These are phyloP conservation scores for Kodamaea suecica DNA, from an alignment of 1,139 yeast species.

Conservation along the genomic window DNA sequence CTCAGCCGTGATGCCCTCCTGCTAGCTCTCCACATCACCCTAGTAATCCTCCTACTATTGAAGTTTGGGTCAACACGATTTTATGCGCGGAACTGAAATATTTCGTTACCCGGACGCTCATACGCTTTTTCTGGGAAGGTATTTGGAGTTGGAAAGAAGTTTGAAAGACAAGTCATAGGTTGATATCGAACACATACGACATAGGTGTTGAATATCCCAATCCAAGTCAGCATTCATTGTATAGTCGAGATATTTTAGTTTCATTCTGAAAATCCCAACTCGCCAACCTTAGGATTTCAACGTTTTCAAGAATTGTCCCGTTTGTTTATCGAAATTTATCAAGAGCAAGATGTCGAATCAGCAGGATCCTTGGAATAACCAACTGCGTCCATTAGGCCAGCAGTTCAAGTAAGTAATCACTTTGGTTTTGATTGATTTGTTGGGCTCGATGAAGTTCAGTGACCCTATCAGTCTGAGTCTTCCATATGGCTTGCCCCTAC, in stretches of 20 bases:
- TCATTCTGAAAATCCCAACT: not conserved
- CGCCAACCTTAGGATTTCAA: not conserved
- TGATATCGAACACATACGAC: too few species aligned
- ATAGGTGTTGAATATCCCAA: too few species aligned
- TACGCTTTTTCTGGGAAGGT: too few species aligned
- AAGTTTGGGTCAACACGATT: too few species aligned
- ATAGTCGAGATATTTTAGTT: not conserved
- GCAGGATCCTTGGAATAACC: constrained; percentile 46
- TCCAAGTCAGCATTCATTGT: not conserved
- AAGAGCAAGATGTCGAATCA: constrained; percentile 36
- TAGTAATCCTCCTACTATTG: too few species aligned
- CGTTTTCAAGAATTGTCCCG: not conserved
- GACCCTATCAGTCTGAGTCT: not conserved
- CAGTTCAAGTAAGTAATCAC: constrained; percentile 42
- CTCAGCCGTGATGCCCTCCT: too few species aligned
- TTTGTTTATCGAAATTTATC: constrained; percentile 1
- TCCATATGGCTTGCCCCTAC: not conserved
- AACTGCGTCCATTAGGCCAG: constrained; percentile 45
- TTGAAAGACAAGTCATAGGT: too few species aligned
- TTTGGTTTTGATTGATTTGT: not conserved
- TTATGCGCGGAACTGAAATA: too few species aligned
- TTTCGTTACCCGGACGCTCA: too few species aligned
- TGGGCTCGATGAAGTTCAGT: too few species aligned
- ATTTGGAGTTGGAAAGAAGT: too few species aligned
- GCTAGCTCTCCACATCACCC: too few species aligned